phyloP scores from a whole-genome alignment of 2,329 filamentous ascomycete genomes.

The Alternaria sp. region DNA sequence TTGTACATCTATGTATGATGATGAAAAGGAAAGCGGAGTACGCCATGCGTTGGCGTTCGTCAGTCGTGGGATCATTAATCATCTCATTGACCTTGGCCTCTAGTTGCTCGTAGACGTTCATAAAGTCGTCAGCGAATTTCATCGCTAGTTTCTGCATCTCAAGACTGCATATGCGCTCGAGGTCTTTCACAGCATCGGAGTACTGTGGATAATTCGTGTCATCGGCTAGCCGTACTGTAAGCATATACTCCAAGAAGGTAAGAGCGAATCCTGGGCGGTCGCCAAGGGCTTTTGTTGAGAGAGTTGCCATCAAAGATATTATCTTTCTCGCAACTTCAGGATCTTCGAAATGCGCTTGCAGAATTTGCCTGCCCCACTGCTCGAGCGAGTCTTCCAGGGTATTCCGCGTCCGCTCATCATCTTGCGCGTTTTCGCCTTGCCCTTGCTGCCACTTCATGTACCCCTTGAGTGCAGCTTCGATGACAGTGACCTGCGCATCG shows the following conservation, averaged over 20 bases:
- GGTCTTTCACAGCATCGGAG: conserved; percentile 86
- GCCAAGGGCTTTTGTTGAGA: conserved; percentile 81
- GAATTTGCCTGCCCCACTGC: conserved; percentile 73
- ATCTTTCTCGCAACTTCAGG: conserved; percentile 82
- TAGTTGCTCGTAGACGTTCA: conserved; percentile 86
- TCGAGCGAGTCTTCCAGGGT: conserved; percentile 70
- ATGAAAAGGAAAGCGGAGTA: conserved; percentile 93
- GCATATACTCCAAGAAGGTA: conserved; percentile 87
- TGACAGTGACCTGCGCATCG: conserved; percentile 87
- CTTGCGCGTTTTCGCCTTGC: conserved; percentile 59
- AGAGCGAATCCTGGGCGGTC: conserved; percentile 82
- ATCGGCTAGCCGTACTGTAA: conserved; percentile 79
- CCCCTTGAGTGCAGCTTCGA: conserved; percentile 87
- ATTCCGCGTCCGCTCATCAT: conserved; percentile 58
- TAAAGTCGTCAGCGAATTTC: conserved; percentile 88
- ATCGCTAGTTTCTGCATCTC: conserved; percentile 88
- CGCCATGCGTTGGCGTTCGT: conserved; percentile 83
- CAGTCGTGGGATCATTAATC: conserved; percentile 72
- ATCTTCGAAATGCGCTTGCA: conserved; percentile 78
- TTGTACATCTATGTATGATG: conserved; percentile 84
- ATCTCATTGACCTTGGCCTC: conserved; percentile 83
- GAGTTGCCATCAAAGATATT: conserved; percentile 81
- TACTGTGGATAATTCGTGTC: conserved; percentile 74
- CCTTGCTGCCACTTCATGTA: conserved; percentile 78
- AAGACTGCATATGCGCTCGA: conserved; percentile 82